Conservation (phyloP, 495 filamentous ascomycete species). For the Penicillium paradoxum region DNA sequence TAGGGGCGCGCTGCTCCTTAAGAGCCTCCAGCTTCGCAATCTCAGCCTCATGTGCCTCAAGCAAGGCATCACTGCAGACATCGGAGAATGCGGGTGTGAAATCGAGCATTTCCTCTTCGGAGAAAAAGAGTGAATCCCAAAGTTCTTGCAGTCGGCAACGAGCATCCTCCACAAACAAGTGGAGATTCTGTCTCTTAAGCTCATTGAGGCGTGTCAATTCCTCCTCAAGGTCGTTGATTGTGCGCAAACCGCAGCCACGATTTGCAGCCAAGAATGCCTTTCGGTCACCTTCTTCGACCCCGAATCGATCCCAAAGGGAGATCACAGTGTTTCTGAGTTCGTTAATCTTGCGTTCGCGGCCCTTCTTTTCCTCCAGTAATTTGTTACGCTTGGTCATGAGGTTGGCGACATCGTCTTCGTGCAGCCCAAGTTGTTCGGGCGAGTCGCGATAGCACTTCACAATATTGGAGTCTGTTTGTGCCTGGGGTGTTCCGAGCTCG, state of each 20-base stretch:
- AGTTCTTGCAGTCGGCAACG: slow-evolving; percentile 84
- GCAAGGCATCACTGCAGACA: slow-evolving; percentile 76
- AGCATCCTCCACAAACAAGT: slow-evolving; percentile 92
- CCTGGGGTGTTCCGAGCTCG: slow-evolving; percentile 86
- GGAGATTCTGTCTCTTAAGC: slow-evolving; percentile 88
- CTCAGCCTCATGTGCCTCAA: slow-evolving; percentile 85
- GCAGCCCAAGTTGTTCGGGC: slow-evolving; percentile 89
- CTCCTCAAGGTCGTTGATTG: slow-evolving; percentile 91
- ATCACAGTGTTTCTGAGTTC: slow-evolving; percentile 72
- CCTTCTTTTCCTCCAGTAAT: slow-evolving; percentile 87
- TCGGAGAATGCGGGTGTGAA: slow-evolving; percentile 92
- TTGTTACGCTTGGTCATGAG: slow-evolving; percentile 72
- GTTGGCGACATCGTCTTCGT: slow-evolving; percentile 72
- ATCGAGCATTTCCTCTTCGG: slow-evolving; percentile 96
- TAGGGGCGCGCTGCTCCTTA: slow-evolving; percentile 82
- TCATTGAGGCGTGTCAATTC: slow-evolving; percentile 83
- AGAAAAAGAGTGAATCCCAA: slow-evolving; percentile 90
- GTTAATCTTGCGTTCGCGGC: slow-evolving; percentile 73
- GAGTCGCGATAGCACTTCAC: slow-evolving; percentile 83
- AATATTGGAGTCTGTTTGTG: slow-evolving; percentile 81
- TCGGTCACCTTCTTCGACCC: slow-evolving; percentile 72
- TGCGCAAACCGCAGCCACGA: slow-evolving; percentile 74
- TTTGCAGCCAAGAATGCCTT: slow-evolving; percentile 72
- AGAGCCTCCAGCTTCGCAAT: slow-evolving; percentile 75
- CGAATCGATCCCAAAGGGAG: slow-evolving; percentile 82